Evolutionary conservation across 2,329 filamentous ascomycete genomes (phyloP), one percentile per base, ranked within the genome.

Genomic region (Ascosphaera aggregata): DNA sequence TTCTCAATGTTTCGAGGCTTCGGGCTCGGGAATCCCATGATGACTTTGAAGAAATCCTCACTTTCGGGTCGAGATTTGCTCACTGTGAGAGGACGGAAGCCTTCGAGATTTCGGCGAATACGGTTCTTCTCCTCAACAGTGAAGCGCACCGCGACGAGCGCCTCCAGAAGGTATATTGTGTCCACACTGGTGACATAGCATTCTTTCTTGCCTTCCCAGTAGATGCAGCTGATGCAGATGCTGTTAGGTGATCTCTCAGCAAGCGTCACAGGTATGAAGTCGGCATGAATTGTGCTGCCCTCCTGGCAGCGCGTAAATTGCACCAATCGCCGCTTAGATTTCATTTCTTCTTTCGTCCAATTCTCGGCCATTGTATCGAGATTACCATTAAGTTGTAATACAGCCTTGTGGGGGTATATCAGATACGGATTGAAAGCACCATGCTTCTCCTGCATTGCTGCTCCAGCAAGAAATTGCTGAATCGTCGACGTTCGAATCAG

Each of bases 1-100:
- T 98, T 98, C 63, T 95, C 89, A 46, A 98, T 98, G 53, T 95
- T 94, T 44, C 89, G 71, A 15, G 89, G 89, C 59, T 95, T 95
- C 2, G 89, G 89, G 43, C 78, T 80, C 9, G 84, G 82, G 53
- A 95, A 95, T 1, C 74, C 81, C 89, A 98, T 98, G 60, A 98
- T 95, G 49, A 94, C 69, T 62, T 94, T 94, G 73, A 95, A 95
- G 58, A 95, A 95, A 40, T 91, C 82, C 55, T 95, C 86, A 54
- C 80, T 93, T 43, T 95, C 86, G 1, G 74, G 53, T 59, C 92
- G 93, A 42, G 76, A 74, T 59, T 98, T 98, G 48, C 84, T 93
- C 15, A 98, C 84, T 0, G 89, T 98, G 45, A 82, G 61, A 1
- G 89, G 89, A 27, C 81, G 76, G 63, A 93, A 95, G 0, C 85